Evolutionary conservation across 306 rosid genomes (phyloP), one percentile per base, ranked within the genome.

Genomic region (Rosa lucieae): DNA sequence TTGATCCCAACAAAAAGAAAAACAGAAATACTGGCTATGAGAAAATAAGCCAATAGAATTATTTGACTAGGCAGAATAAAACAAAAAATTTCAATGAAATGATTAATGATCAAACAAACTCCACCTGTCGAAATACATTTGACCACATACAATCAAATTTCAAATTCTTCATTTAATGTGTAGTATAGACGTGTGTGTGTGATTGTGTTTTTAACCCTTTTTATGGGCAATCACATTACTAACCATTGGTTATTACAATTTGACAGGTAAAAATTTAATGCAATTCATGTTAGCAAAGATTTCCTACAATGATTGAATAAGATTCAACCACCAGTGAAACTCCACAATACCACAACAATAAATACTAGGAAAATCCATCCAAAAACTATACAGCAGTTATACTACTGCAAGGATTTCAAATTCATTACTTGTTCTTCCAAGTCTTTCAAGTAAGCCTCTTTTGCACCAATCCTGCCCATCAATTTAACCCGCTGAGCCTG

Each of bases 401-500:
- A 39, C 15, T 58, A 58, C 43, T 43, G 20, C 10, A 74, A 58
- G 40, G n/a, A 43, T 10, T 79, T 46, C 32, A 56, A 37, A 46
- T 10, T 48, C 37, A 26, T 73, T 84, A 84, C 87, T 74, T 81
- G 84, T n/a, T 81, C 87, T 77, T 84, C 79, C 65, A 80, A 69
- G 67, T 81, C 87, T 11, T 84, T 80, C 77, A 84, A 77, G 77
- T 80, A 73, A 8, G 80, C 79, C 13, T 72, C 72, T 56, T 84
- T 84, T 43, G 70, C 78, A 65, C 65, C 39, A 73, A 81, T 73
- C 51, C 61, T 67, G 66, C 74, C 69, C 79, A 46, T 18, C 77
- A 81, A 35, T 44, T 58, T 77, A 51, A 14, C 26, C 6, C 58
- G 62, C 29, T 42, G 53, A 6, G 80, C 80, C 87, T 84, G 80